A percentile compares a stretch with the other conserved stretches of the same genome.
These are phyloP conservation scores for Pisolithus microcarpus DNA, from an alignment of 768 basidiomycete species.

Conservation along the genomic window DNA sequence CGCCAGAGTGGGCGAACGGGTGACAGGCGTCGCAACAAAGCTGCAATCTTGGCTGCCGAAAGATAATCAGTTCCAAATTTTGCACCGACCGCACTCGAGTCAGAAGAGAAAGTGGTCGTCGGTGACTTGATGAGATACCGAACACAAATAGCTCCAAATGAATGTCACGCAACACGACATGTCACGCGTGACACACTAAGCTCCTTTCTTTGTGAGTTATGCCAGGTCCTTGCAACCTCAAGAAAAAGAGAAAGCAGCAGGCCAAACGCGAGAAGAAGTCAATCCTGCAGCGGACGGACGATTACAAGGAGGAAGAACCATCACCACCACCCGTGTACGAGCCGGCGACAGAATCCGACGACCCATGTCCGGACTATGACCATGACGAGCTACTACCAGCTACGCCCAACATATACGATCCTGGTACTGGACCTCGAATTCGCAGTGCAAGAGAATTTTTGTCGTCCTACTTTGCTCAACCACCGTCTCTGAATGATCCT, in stretches of 20 bases:
- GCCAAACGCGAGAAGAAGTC: conserved; percentile 29
- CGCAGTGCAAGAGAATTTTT: conserved; percentile 61
- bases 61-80: conserved; percentile 14
- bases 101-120: conserved; percentile 1
- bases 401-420: conserved; percentile 64
- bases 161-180: conserved; percentile 25
- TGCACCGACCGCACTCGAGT: conserved; percentile 7
- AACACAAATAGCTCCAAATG: conserved; percentile 12
- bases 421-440: conserved; percentile 74
- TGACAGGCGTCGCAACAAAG: conserved; percentile 15
- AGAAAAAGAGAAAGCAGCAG: conserved; percentile 35
- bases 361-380: conserved; percentile 1
- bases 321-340: conserved; percentile 3
- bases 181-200: conserved; percentile 24
- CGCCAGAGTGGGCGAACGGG: conserved; percentile 23
- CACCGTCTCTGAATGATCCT: conserved; percentile 54
- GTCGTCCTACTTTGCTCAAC: conserved; percentile 57
- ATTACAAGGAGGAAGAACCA: neutral
- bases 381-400: conserved; percentile 23
- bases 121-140: neutral
- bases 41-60: conserved; percentile 21
- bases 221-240: conserved; percentile 57
- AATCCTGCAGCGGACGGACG: neutral
- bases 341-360: neutral
- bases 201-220: conserved; percentile 24